Evolutionary conservation across 495 filamentous ascomycete species (phyloP).

Genomic region (Tuber aestivum): DNA sequence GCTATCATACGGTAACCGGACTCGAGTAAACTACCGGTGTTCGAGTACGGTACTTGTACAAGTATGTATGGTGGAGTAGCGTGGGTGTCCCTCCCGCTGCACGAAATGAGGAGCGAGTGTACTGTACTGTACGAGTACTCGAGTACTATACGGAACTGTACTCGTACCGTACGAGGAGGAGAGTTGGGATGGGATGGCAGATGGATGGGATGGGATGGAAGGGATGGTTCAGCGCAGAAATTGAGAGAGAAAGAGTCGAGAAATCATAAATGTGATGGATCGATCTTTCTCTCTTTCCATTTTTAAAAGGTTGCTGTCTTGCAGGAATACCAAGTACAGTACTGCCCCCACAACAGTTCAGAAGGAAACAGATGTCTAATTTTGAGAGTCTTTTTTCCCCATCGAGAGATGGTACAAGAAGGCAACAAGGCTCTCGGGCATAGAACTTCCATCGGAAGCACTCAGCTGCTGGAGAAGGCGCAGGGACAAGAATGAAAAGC

Average conservation of each 20-base stretch:
- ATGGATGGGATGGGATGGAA: neutral
- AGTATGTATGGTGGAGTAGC: neutral
- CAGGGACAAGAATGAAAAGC: neutral
- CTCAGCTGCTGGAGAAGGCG: neutral
- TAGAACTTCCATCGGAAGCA: neutral
- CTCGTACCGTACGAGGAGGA: no score
- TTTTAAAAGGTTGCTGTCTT: neutral
- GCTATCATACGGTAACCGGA: no score
- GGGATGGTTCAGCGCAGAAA: neutral
- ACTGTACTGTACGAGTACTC: no score
- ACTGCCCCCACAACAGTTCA: no score
- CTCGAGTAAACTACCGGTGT: no score
- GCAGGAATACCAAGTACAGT: no score
- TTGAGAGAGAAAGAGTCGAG: neutral
- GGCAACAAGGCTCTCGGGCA: neutral
- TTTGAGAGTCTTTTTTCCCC: neutral
- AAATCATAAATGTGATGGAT: neutral
- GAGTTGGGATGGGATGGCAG: neutral
- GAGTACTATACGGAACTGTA: no score
- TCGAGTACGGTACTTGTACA: no score
- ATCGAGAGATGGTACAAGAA: neutral
- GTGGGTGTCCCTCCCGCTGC: neutral
- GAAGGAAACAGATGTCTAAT: neutral
- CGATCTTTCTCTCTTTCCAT: neutral
- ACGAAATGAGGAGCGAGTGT: neutral